Evolutionary conservation across 371 early-diverging fungal species (phyloP), one percentile per base, ranked within the genome.

Genomic region (Mucor sp.): DNA sequence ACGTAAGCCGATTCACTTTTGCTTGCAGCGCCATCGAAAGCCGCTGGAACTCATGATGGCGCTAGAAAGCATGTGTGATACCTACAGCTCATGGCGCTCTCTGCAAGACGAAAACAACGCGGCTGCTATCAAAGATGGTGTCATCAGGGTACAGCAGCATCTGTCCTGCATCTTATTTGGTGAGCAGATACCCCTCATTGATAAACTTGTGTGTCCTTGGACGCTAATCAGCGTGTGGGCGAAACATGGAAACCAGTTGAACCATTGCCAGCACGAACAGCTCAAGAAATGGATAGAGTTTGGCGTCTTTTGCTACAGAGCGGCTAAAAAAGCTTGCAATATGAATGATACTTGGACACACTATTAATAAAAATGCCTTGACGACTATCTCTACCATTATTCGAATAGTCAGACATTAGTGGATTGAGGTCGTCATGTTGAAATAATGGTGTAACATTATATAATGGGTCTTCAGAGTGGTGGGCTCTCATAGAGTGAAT

Each of bases 211-310:
- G 8, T 32, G 58, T 9, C 28, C 65, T 8, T 65, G 65, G 65
- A 47, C 58, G 15, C 23, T 65, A 17, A 65, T 65, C 12, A 58
- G 58, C 15, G 44, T 65, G 1, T 65, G 65, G 65, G 48, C 23
- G 14, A 58, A 43, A 23, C 65, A 65, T 9, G 58, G 65, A 47
- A 21, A 47, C 14, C 53, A 47, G 21, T 3, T 47, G 9, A 4
- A 9, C 19, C n/a, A 47, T 47, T 47, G 6, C 23, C 53, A 53
- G 4, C 12, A 27, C 15, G 15, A 9, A 3, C 23, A 14, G 6
- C 27, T 12, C 19, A 23, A 58, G 14, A 58, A 58, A 44, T 65
- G 58, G 65, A 57, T 32, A 5, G 27, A 32, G 21, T 58, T 65
- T 65, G 65, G 65, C 44, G 35, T 23, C 21, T 23, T 15, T 28